These are phyloP conservation scores for Spirogloea muscicola DNA, from an alignment of 139 green algal genomes.

Conservation along the genomic window DNA sequence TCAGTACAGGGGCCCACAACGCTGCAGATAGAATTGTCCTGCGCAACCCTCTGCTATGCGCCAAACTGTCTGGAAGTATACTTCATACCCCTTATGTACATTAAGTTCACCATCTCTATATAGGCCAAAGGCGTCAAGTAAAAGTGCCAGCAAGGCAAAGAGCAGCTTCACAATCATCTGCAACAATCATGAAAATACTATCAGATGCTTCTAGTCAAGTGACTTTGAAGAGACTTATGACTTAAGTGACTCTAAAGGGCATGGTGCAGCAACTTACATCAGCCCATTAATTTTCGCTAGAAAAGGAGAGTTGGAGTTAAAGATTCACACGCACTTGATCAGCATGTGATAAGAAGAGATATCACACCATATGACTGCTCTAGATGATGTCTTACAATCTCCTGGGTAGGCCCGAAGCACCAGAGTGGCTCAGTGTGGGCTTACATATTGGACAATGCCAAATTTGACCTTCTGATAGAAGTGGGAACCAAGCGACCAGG, in stretches of 20 bases:
- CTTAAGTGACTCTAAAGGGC: neutral
- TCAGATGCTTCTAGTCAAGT: too few species aligned
- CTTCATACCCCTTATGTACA: too few species aligned
- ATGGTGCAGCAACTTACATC: neutral
- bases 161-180: slow-evolving; percentile 1
- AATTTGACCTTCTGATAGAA: slow-evolving; percentile 10
- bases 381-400: neutral
- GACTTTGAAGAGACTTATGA: too few species aligned
- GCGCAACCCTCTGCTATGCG: too few species aligned
- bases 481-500: neutral
- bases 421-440: neutral
- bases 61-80: too few species aligned
- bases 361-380: neutral
- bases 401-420: neutral
- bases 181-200: too few species aligned
- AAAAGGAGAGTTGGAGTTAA: neutral
- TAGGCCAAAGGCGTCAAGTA: neutral
- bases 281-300: neutral
- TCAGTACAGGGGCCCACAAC: too few species aligned
- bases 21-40: too few species aligned
- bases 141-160: neutral
- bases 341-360: neutral
- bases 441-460: slow-evolving; percentile 25
- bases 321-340: neutral
- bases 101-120: neutral